These are phyloP conservation scores for Heimioporus punctisporus DNA, from an alignment of 1,284 basidiomycete species.

Conservation along the genomic window DNA sequence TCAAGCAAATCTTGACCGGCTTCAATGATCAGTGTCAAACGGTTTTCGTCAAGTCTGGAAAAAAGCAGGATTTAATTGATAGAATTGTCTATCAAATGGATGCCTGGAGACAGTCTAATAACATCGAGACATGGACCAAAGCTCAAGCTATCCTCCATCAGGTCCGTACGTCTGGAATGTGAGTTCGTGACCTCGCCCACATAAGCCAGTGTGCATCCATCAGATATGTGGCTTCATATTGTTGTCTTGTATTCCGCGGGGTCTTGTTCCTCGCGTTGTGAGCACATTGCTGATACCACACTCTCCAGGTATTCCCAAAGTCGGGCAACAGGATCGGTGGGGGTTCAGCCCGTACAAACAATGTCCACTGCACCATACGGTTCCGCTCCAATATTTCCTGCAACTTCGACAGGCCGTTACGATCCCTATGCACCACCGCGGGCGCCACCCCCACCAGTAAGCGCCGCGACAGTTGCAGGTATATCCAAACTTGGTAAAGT, in stretches of 20 bases:
- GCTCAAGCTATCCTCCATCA: slow-evolving; percentile 64
- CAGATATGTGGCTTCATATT: slow-evolving; percentile 10
- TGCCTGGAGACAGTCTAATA: slow-evolving; percentile 53
- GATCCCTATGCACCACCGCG: slow-evolving; percentile 67
- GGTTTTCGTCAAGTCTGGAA: slow-evolving; percentile 74
- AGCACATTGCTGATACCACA: slow-evolving; percentile 14
- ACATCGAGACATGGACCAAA: slow-evolving; percentile 64
- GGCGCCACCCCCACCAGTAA: slow-evolving; percentile 39
- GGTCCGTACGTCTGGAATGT: slow-evolving; percentile 63
- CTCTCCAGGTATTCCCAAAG: slow-evolving; percentile 27
- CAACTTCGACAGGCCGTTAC: slow-evolving; percentile 44
- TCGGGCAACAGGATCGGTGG: slow-evolving; percentile 24
- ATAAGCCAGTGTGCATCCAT: slow-evolving; percentile 5
- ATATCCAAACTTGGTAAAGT: slow-evolving; percentile 32
- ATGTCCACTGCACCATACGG: slow-evolving; percentile 20
- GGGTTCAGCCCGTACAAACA: slow-evolving; percentile 27
- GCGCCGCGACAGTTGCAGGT: slow-evolving; percentile 33
- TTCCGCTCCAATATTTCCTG: slow-evolving; percentile 22
- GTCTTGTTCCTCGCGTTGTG: slow-evolving; percentile 1
- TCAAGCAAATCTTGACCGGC: slow-evolving; percentile 74
- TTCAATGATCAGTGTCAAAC: slow-evolving; percentile 76
- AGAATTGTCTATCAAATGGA: slow-evolving; percentile 61
- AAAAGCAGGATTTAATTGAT: slow-evolving; percentile 84
- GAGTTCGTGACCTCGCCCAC: slow-evolving; percentile 37
- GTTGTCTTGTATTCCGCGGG: slow-evolving; percentile 5